Percentiles rank a stretch among this genome's conserved stretches.
These are phyloP conservation scores for Pseudopyrenochaeta lycopersici DNA, from an alignment of 2,329 filamentous ascomycete genomes.

Conservation along the genomic window DNA sequence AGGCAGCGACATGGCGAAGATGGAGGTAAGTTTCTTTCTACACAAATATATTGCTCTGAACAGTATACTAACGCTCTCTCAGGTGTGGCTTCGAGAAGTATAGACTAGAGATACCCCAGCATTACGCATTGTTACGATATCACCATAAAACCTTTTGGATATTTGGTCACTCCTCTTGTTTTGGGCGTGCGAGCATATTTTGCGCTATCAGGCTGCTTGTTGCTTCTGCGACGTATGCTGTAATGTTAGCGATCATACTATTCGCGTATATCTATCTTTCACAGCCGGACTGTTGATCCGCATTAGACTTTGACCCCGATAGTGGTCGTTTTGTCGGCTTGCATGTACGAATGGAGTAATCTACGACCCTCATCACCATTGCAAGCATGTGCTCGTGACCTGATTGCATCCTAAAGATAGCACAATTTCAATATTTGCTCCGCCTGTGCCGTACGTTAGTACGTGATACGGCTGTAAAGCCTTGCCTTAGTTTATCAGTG, in stretches of 20 bases:
- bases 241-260: slow-evolving; percentile 46
- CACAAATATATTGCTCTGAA: not conserved
- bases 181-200: slow-evolving; percentile 12
- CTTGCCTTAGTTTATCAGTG: not conserved
- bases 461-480: not conserved
- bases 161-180: slow-evolving; percentile 19
- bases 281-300: slow-evolving; percentile 51
- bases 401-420: not conserved
- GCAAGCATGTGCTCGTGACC: not conserved
- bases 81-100: slow-evolving; percentile 58
- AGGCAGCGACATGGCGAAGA: slow-evolving; percentile 84
- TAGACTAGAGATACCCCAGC: slow-evolving; percentile 53
- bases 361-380: not conserved
- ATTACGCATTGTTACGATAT: slow-evolving; percentile 35
- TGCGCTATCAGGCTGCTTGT: not conserved
- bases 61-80: slow-evolving; percentile 36
- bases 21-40: slow-evolving; percentile 78
- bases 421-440: not conserved
- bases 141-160: slow-evolving; percentile 33
- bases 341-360: slow-evolving; percentile 17
- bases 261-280: slow-evolving; percentile 27
- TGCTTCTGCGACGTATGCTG: slow-evolving; percentile 23
- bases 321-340: slow-evolving; percentile 13
- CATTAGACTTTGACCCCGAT: slow-evolving; percentile 17
- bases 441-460: not conserved